Evolutionary conservation across 2,329 filamentous ascomycete genomes (phyloP), one percentile per base, ranked within the genome.

Genomic region (Aspergillus sp.): DNA sequence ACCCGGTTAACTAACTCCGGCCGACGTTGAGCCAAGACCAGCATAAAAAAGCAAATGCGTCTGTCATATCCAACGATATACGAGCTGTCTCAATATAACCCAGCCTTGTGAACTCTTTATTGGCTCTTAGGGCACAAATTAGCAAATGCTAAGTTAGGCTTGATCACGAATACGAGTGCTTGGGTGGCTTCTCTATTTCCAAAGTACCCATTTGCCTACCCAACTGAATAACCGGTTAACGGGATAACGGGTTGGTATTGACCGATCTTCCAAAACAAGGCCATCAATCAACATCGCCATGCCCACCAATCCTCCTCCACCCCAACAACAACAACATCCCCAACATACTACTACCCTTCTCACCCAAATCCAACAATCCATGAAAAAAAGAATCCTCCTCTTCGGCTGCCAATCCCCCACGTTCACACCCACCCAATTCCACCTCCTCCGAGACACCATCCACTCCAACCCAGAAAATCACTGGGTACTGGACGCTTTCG

Each of bases 341-440:
- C 27, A 30, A 30, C 27, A 30, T 15, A 36, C 30, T 8, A 8
- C 27, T 1, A 10, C 32, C 32, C 32, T 36, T 54, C 58, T 30
- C 50, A 44, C 1, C 3, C 42, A 8, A 51, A 36, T 6, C 48
- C 47, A 11, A 27, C 25, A 27, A 27, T 8, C 25, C 25, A 27
- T 2, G 8, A 25, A 8, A 27, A 27, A 0, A 8, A 58, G 61
- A 3, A 42, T 67, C 17, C 56, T 67, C 1, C 25, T 67, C 2
- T 67, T 67, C 51, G 65, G 65, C 25, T 67, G 64, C 19, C 65
- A 67, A 57, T 64, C 64, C 36, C 57, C 64, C 3, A 57, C 61
- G 7, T 67, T 67, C 39, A 44, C 57, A 8, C 51, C 50, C 3
- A n/a, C 55, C 3, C 59, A 64, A 19, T 67, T 67, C 17, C 59